Conservation (phyloP, 371 early-diverging fungal genomes). For the Entomophthora muscae region DNA sequence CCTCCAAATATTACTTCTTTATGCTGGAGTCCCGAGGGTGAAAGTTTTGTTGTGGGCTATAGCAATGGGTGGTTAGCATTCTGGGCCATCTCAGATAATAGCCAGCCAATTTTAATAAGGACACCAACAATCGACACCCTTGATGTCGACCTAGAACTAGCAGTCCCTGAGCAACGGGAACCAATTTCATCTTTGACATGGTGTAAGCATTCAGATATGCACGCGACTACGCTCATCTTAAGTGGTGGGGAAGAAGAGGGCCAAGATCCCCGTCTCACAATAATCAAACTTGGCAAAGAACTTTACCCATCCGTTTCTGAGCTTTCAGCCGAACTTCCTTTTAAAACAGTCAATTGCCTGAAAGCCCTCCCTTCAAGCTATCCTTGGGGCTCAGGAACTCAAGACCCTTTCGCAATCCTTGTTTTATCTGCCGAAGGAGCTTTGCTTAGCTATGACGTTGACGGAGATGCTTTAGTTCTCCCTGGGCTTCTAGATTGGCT, state of each 20-base stretch:
- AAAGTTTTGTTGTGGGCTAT: neutral
- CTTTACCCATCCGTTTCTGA: neutral
- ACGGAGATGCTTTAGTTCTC: neutral
- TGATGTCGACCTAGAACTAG: slow-evolving; percentile 2
- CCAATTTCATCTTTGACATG: neutral
- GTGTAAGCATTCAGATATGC: neutral
- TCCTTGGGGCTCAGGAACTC: neutral
- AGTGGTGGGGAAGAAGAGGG: neutral
- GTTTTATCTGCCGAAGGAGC: neutral
- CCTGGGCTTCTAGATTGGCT: neutral
- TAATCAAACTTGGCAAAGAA: neutral
- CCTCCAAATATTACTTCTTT: neutral
- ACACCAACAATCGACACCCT: neutral
- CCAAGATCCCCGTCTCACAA: neutral
- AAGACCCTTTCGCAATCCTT: neutral
- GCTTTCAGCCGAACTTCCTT: neutral
- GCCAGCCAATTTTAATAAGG: neutral
- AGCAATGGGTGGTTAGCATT: slow-evolving; percentile 6
- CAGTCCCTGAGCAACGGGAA: neutral
- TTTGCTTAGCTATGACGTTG: neutral
- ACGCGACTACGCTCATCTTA: neutral
- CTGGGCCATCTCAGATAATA: neutral
- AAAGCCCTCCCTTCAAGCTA: neutral
- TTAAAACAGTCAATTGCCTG: neutral
- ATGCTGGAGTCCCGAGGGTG: neutral